These are phyloP conservation scores for Naganishia liquefaciens DNA, from an alignment of 1,284 basidiomycete species.

Conservation along the genomic window DNA sequence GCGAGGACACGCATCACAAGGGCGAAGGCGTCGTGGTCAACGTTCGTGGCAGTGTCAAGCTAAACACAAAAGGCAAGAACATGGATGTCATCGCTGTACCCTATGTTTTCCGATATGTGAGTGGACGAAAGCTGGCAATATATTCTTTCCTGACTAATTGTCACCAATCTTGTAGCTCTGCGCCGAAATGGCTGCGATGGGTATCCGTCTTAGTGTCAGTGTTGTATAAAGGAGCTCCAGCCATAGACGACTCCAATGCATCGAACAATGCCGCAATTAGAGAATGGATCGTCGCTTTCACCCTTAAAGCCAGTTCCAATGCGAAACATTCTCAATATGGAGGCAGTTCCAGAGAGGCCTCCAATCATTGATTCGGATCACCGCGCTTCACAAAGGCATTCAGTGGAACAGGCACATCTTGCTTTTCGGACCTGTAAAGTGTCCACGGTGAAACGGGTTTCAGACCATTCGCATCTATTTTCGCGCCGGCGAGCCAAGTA, in stretches of 20 bases:
- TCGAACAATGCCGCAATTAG: too few species aligned
- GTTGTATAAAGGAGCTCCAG: constrained; percentile 33
- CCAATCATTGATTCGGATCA: too few species aligned
- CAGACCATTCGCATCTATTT: too few species aligned
- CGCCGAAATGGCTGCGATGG: constrained; percentile 62
- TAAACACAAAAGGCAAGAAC: constrained; percentile 60
- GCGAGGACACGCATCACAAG: constrained; percentile 62
- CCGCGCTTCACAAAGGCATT: too few species aligned
- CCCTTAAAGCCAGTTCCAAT: too few species aligned
- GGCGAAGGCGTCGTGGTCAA: constrained; percentile 37
- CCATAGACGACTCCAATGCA: not conserved
- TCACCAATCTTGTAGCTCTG: constrained; percentile 51
- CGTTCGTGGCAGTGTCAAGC: constrained; percentile 53
- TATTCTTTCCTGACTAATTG: constrained; percentile 44
- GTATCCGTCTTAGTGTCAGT: constrained; percentile 56
- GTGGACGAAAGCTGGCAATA: constrained; percentile 46
- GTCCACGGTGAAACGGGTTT: too few species aligned
- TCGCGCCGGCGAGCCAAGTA: too few species aligned
- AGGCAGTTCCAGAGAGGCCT: too few species aligned
- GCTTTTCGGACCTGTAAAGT: too few species aligned
- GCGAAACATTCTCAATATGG: not conserved
- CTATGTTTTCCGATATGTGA: constrained; percentile 88
- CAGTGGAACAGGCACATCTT: too few species aligned
- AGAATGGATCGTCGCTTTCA: too few species aligned
- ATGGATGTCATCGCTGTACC: constrained; percentile 94